A percentile compares a stretch with the other conserved stretches of the same genome.
phyloP scores from a whole-genome alignment of 768 basidiomycete species.

The Phylloporus scabripes region DNA sequence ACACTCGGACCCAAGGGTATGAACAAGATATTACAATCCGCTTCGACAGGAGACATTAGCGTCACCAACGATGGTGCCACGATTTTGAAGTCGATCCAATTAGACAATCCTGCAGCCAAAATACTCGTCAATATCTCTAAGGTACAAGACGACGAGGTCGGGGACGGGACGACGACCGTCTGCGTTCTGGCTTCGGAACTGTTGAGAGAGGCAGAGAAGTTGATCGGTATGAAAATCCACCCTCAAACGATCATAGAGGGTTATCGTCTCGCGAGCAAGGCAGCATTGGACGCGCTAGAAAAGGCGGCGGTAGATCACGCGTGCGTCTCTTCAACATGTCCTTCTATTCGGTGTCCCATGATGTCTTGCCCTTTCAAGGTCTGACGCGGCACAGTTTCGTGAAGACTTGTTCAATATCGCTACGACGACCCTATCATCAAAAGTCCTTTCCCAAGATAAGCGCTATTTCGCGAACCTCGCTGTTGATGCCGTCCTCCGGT shows the following conservation, averaged over 20 bases:
- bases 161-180: constrained; percentile 90
- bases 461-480: constrained; percentile 97
- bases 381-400: constrained; percentile 71
- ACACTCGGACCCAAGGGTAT: constrained; percentile 99
- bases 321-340: constrained; percentile 41
- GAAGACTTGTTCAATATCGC: constrained; percentile 96
- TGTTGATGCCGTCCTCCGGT: constrained; percentile 89
- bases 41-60: constrained; percentile 83
- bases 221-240: constrained; percentile 89
- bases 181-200: constrained; percentile 91
- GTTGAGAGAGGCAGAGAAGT: constrained; percentile 90
- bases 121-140: constrained; percentile 99
- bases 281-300: constrained; percentile 82
- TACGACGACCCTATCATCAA: constrained; percentile 90
- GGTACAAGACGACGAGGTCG: constrained; percentile 99
- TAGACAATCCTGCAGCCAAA: constrained; percentile 98
- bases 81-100: constrained; percentile 93
- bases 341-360: background rate
- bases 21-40: constrained; percentile 98
- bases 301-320: constrained; percentile 76
- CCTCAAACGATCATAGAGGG: constrained; percentile 98
- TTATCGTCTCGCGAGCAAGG: constrained; percentile 84
- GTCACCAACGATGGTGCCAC: constrained; percentile 99
- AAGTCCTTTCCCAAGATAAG: constrained; percentile 95
- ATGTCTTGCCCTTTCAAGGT: constrained; percentile 34